Base-by-base conservation (phyloP, 2,329 filamentous ascomycete species). In the Aspergillus udagawae region DNA sequence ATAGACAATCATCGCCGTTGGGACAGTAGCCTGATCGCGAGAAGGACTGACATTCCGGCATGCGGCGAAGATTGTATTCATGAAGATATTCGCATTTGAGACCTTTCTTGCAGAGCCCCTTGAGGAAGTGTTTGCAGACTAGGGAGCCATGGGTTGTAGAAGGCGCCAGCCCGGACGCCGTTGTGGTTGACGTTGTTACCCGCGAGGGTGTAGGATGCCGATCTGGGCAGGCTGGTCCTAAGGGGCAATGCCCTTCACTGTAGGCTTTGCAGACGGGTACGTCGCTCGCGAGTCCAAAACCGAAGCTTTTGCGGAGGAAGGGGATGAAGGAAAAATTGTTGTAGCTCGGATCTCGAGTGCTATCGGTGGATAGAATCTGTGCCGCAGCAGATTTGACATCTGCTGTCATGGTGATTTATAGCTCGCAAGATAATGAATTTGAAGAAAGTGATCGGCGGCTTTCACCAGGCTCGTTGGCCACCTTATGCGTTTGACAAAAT, bases 11-110 rank as follows among this genome's bases (percentile, higher is more conserved):
- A 75, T 97, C 93, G 64, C 93, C 94, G 77, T 97, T 96, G 62
- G 90, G 91, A 78, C 94, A 99, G 74, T 95, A 97, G 55, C 91
- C 91, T 71, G 94, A 96, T 60, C 92, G 85, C 57, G 92, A 87
- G 77, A 93, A 97, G 76, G 96, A 96, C 70, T 96, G 96, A 79
- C 94, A 99, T 79, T 97, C 94, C 61, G 94, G 92, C 91, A 97
- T 97, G 75, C 94, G 92, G 62, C 94, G 87, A 65, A 99, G 84
- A 77, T 99, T 97, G 81, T 97, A 99, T 77, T 97, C 94, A 82
- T 99, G 94, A 51, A 97, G 82, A 70, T 97, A 99, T 79, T 99
- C 94, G 86, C 94, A 99, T 65, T 87, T 86, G 71, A 97, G 89
- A 68, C 93, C 94, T 77, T 97, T 97, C 73, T 99, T 99, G 82